Evolutionary conservation across 192 early-diverging fungal species (phyloP), one percentile per base, ranked within the genome.

Genomic region (Coemansia erecta): DNA sequence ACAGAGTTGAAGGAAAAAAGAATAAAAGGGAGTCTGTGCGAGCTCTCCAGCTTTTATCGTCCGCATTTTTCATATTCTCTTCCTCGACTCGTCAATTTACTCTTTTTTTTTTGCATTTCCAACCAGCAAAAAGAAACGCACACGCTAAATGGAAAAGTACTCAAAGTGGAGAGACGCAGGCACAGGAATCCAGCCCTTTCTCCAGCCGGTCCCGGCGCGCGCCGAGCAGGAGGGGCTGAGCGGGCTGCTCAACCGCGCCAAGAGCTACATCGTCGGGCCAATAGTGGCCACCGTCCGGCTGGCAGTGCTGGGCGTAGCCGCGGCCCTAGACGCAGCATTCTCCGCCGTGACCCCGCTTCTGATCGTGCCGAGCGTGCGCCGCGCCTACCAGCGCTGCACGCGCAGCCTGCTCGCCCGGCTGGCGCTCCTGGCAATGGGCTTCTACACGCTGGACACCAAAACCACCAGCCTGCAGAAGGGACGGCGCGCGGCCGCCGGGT

Each of bases 171-270:
- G 92, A 69, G 87, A 92, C 61, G 64, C 85, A 45, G 88, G 91
- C 33, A 94, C 91, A 6, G 92, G 92, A n/a, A 91, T 94, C 45
- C 92, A 94, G 60, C 92, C 92, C 8, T 94, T 94, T 72, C 67
- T 92, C 45, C 87, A 87, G 61, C 88, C 86, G 4, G 77, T 89
- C 60, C 67, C 71, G 0, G 61, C 67, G 7, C 77, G 70, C 23
- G 26, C 67, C 18, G 67, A 73, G 56, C 65, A 68, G 33, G 51
- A 42, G 19, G 53, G 46, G 0, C n/a, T 66, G 26, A 46, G 33
- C 14, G 15, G 53, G 18, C 40, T 59, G 39, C 33, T 70, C 53
- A 44, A 42, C 31, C 33, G 22, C 5, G 47, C 52, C 23, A 73
- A 68, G 39, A 43, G 15, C 43, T 75, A 71, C 18, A 15, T 71